These are phyloP conservation scores for Przewalskia tangutica DNA, from an alignment of 257 asterid genomes.

Conservation along the genomic window DNA sequence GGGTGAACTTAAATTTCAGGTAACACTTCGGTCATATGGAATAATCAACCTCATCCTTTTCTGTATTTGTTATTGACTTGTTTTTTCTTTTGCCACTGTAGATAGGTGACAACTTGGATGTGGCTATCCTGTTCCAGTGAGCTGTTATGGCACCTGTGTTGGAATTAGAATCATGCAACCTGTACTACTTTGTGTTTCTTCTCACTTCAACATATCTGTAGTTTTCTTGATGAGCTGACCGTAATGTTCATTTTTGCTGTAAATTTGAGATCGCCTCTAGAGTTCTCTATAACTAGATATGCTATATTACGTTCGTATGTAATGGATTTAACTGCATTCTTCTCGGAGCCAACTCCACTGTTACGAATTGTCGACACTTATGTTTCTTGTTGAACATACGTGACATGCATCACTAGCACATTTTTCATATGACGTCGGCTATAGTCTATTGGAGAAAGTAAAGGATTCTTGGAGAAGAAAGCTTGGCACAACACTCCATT, in stretches of 20 bases:
- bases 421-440: too few relatives aligned
- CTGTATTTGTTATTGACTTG: slow-evolving; percentile 1
- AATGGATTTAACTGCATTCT: not conserved
- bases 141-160: not conserved
- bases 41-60: not conserved
- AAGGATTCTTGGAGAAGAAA: too few relatives aligned
- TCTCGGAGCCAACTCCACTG: not conserved
- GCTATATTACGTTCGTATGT: not conserved
- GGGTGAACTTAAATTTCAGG: slow-evolving; percentile 63
- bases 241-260: not conserved
- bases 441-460: too few relatives aligned
- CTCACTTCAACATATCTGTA: not conserved
- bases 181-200: not conserved
- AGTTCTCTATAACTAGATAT: not conserved
- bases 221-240: not conserved
- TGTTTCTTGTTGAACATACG: too few relatives aligned
- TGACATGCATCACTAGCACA: too few relatives aligned
- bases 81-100: slow-evolving; percentile 24
- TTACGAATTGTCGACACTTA: not conserved
- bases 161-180: not conserved
- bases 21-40: slow-evolving; percentile 6
- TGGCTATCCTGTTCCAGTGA: slow-evolving; percentile 47
- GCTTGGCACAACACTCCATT: too few relatives aligned
- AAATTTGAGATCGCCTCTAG: not conserved
- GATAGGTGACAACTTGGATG: slow-evolving; percentile 75